Conservation (phyloP, 2,329 filamentous ascomycete genomes). For the Atkinsonella hypoxylon region DNA sequence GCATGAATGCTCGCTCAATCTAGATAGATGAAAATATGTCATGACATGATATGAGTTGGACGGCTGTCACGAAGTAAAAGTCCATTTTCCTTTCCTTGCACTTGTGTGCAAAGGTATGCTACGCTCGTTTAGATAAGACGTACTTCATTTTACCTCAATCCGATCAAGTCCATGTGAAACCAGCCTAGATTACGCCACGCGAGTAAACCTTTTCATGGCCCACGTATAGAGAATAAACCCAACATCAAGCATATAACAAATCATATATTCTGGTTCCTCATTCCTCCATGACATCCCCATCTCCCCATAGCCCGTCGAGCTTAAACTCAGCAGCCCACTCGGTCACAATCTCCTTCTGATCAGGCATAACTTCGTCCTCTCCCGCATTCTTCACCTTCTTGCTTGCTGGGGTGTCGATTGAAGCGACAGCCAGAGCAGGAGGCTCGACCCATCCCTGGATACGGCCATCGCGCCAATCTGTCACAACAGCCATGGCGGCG, state of each 20-base stretch:
- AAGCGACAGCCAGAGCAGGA: constrained; percentile 50
- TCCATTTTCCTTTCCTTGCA: too few relatives aligned
- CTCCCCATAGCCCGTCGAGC: constrained; percentile 83
- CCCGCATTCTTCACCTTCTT: constrained; percentile 23
- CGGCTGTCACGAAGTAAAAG: too few relatives aligned
- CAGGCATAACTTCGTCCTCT: constrained; percentile 37
- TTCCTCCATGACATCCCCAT: constrained; percentile 46
- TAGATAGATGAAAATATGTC: too few relatives aligned
- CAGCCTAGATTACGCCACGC: constrained; percentile 1
- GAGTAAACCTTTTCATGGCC: not conserved
- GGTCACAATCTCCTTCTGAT: constrained; percentile 79
- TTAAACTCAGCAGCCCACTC: constrained; percentile 94
- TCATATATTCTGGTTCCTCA: constrained; percentile 14
- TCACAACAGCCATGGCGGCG: constrained; percentile 85
- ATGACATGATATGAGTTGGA: too few relatives aligned
- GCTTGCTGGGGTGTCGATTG: constrained; percentile 16
- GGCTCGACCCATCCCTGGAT: constrained; percentile 87
- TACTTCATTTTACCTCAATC: not conserved
- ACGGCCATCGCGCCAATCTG: constrained; percentile 91
- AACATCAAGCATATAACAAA: not conserved
- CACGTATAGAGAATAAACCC: not conserved
- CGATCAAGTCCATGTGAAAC: not conserved
- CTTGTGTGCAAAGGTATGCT: too few relatives aligned
- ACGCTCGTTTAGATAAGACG: not conserved
- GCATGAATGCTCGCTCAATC: too few relatives aligned